Evolutionary conservation across 1,284 basidiomycete genomes (phyloP).

Genomic region (Athelia psychrophila): DNA sequence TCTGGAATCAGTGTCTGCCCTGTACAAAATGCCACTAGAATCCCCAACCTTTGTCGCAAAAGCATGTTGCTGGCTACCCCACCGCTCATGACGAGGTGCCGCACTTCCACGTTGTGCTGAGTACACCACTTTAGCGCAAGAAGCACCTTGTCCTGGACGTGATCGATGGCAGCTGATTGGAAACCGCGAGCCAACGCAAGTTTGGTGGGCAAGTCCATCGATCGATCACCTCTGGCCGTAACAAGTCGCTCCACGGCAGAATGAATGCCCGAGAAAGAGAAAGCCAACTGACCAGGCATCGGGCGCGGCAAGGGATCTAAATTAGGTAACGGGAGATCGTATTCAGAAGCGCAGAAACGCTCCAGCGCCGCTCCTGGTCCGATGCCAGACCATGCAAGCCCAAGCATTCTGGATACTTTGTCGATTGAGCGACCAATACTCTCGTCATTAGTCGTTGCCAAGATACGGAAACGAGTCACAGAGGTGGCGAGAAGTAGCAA

Average conservation of each 20-base stretch:
- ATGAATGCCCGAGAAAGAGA: conserved; percentile 78
- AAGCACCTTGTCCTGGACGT: conserved; percentile 73
- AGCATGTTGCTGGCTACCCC: conserved; percentile 87
- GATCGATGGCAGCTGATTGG: conserved; percentile 67
- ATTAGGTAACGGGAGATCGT: conserved; percentile 23
- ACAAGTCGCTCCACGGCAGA: conserved; percentile 60
- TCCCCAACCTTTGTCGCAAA: conserved; percentile 58
- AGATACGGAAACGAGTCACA: conserved; percentile 57
- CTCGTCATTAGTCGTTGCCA: conserved; percentile 77
- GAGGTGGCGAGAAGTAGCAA: conserved; percentile 76
- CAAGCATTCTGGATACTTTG: conserved; percentile 71
- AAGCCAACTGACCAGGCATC: conserved; percentile 54
- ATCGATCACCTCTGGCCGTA: conserved; percentile 30
- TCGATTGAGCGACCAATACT: conserved; percentile 80
- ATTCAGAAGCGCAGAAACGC: conserved; percentile 46
- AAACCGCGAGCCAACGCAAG: conserved; percentile 65
- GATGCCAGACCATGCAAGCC: conserved; percentile 55
- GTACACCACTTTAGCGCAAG: conserved; percentile 55
- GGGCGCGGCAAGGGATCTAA: conserved; percentile 43
- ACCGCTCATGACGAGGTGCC: conserved; percentile 77
- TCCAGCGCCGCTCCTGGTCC: conserved; percentile 82
- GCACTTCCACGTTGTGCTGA: conserved; percentile 37
- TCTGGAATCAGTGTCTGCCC: neutral
- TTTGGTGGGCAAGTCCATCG: conserved; percentile 31
- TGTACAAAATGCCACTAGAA: conserved; percentile 1